Evolutionary conservation across 805 yeast genomes (phyloP), one percentile per base, ranked within the genome.

Genomic region (Ogataea henricii): DNA sequence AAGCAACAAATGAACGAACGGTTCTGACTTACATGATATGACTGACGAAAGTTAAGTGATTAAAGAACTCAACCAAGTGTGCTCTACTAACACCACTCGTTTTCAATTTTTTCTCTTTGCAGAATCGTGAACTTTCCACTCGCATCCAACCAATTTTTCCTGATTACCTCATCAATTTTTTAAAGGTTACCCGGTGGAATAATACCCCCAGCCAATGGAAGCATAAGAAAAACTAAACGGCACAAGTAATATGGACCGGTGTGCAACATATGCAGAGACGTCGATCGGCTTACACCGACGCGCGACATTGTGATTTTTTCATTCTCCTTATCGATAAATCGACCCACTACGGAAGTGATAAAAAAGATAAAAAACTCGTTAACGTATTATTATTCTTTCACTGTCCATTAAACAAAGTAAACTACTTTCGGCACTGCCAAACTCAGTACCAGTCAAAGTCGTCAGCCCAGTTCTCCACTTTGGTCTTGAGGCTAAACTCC

Each of bases 381-480:
- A 36, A 36, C 26, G 29, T 34, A 18, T 34, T 36, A 36, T 36
- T 36, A 18, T 18, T 34, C 14, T 5, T 20, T 18, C 8, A 36
- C 14, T 20, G 32, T 39, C 42, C 42, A 39, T 39, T 39, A 36
- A 23, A 7, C 10, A 29, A 29, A n/a, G 12, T 6, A 7, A 34
- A 34, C 14, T 34, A 34, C n/a, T 17, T 17, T 18, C 8, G 6
- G 10, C 4, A 34, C 23, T 8, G 17, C 14, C 37, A 20, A 7
- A 5, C 37, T 39, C 22, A 49, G 18, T 45, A 53, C 56, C 56
- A 53, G 17, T 51, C 57, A 25, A 54, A 47, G 17, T 54, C 57
- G 39, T 54, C 57, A 6, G 57, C 55, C 57, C 57, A 54, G 40
- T 45, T 45, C 3, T 46, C 53, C 13, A 47, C 41, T 5, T 48